phyloP scores from a whole-genome alignment of 768 basidiomycete genomes.

The Crucibulum laeve region DNA sequence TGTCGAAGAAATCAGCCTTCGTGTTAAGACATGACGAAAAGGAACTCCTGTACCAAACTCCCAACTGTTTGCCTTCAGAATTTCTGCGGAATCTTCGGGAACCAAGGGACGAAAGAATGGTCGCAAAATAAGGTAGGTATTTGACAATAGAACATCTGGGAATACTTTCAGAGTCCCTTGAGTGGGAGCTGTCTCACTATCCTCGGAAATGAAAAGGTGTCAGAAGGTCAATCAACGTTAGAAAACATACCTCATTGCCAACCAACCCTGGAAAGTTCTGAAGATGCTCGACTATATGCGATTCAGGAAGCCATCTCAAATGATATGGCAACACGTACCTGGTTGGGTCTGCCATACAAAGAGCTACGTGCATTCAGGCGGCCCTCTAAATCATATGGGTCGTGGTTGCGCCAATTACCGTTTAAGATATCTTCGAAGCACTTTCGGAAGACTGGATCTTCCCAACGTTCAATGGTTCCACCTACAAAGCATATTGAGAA shows the following conservation, averaged over 20 bases:
- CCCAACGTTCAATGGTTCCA: slow-evolving; percentile 73
- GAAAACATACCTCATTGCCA: slow-evolving; percentile 51
- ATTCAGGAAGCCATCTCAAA: background rate
- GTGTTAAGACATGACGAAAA: background rate
- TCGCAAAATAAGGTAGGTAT: slow-evolving; percentile 68
- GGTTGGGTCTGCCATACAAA: slow-evolving; percentile 54
- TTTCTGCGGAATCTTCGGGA: slow-evolving; percentile 30
- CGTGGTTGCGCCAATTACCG: slow-evolving; percentile 61
- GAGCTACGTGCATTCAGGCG: slow-evolving; percentile 59
- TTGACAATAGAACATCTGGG: slow-evolving; percentile 61
- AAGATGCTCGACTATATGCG: slow-evolving; percentile 39
- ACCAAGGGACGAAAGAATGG: slow-evolving; percentile 67
- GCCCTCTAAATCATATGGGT: slow-evolving; percentile 60
- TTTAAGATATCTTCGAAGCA: slow-evolving; percentile 60
- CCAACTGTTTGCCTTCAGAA: slow-evolving; percentile 51
- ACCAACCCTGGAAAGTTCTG: slow-evolving; percentile 76
- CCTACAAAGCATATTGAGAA: slow-evolving; percentile 32
- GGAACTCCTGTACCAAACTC: slow-evolving; percentile 31
- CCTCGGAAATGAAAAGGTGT: background rate
- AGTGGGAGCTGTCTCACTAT: slow-evolving; percentile 59
- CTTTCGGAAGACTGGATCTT: slow-evolving; percentile 51
- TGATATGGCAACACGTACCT: slow-evolving; percentile 23
- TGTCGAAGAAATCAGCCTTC: slow-evolving; percentile 10
- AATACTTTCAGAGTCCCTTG: slow-evolving; percentile 70
- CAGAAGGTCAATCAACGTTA: background rate